Conservation (phyloP, 2,329 filamentous ascomycete genomes). For the Beauveria sp. region DNA sequence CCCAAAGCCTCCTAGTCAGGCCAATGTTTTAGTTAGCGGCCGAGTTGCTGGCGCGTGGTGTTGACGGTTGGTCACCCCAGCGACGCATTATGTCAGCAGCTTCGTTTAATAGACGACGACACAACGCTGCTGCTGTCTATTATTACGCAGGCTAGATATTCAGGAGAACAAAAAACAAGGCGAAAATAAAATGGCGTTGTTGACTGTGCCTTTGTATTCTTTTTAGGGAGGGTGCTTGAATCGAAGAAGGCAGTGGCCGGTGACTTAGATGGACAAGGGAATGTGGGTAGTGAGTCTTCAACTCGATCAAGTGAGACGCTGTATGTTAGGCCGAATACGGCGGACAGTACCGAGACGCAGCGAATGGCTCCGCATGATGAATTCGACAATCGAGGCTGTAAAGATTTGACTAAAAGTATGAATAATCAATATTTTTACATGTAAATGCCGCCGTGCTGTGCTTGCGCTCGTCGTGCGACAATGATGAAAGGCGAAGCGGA, state of each 20-base stretch:
- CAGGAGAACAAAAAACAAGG: neutral
- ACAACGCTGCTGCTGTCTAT: neutral
- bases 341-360: neutral
- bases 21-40: neutral
- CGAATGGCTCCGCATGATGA: neutral
- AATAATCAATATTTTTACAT: too few relatives aligned
- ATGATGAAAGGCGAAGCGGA: too few relatives aligned
- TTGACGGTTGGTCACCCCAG: slow-evolving; percentile 2
- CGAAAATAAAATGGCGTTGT: neutral
- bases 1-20: neutral
- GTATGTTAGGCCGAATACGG: neutral
- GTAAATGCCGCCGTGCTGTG: too few relatives aligned
- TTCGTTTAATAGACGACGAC: neutral
- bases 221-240: too few relatives aligned
- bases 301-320: neutral
- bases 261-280: neutral
- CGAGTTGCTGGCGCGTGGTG: neutral
- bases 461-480: too few relatives aligned
- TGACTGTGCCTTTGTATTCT: too few relatives aligned
- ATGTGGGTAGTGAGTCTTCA: neutral
- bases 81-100: slow-evolving; percentile 10
- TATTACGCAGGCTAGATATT: neutral
- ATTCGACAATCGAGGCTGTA: neutral
- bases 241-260: too few relatives aligned
- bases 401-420: too few relatives aligned